A percentile compares a stretch with the other conserved stretches of the same genome.
Conservation (phyloP, 169 alveolate genomes). For the Besnoitia besnoiti region DNA sequence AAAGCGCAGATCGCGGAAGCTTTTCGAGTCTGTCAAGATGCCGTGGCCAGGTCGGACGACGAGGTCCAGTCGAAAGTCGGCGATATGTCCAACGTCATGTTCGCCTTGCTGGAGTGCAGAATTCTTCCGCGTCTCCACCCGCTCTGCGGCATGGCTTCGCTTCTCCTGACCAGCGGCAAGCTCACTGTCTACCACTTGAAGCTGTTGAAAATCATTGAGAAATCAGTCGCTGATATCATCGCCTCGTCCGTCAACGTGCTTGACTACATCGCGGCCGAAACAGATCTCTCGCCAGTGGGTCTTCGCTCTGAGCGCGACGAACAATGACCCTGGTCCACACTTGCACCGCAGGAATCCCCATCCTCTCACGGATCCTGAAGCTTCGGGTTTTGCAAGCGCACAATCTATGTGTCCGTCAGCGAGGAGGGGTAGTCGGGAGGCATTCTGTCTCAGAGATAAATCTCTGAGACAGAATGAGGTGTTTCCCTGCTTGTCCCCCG, state of each 20-base stretch:
- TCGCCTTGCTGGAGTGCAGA: background rate
- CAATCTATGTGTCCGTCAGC: no score
- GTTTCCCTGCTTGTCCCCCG: no score
- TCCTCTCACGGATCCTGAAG: no score
- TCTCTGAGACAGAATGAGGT: no score
- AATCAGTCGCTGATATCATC: conserved; percentile 24
- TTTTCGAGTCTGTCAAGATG: conserved; percentile 31
- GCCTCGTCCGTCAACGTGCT: conserved; percentile 25
- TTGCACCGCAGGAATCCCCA: no score
- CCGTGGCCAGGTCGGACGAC: conserved; percentile 37
- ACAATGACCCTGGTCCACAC: no score
- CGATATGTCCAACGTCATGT: conserved; percentile 36
- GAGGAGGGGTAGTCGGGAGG: no score
- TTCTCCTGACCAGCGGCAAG: background rate
- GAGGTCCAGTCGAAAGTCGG: conserved; percentile 34
- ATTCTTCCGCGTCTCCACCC: conserved; percentile 31
- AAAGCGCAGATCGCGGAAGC: conserved; percentile 42
- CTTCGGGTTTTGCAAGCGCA: no score
- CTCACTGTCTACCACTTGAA: conserved; percentile 47
- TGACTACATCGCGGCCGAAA: conserved; percentile 36
- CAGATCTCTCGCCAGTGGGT: background rate
- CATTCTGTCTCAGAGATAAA: no score
- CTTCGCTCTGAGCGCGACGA: no score
- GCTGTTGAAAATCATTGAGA: conserved; percentile 36
- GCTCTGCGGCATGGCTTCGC: conserved; percentile 31